Conservation (phyloP, 495 filamentous ascomycete genomes). For the Apodospora peruviana region DNA sequence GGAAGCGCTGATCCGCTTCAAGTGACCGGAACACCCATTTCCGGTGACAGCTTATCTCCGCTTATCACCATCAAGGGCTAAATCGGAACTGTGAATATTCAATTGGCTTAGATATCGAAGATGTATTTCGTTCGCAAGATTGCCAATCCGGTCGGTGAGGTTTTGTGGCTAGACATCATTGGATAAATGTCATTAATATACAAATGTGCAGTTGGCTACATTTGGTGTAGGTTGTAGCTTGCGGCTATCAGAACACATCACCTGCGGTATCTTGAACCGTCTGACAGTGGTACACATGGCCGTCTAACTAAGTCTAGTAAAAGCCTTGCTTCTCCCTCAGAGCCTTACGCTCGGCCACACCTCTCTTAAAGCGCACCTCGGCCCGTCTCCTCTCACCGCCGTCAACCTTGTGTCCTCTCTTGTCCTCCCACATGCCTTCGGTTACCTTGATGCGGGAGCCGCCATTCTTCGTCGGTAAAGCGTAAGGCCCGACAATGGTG, state of each 20-base stretch:
- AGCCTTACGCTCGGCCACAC: slow-evolving; percentile 44
- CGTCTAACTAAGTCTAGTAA: slow-evolving; percentile 14
- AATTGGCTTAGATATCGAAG: too few species aligned
- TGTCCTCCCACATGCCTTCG: slow-evolving; percentile 86
- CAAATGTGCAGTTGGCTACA: slow-evolving; percentile 10
- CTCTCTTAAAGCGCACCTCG: slow-evolving; percentile 62
- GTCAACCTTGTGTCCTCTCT: slow-evolving; percentile 83
- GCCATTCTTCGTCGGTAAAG: slow-evolving; percentile 59
- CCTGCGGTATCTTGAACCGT: background rate
- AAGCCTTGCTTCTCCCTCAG: slow-evolving; percentile 29
- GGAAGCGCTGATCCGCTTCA: too few species aligned
- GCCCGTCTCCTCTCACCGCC: slow-evolving; percentile 88
- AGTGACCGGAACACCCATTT: too few species aligned
- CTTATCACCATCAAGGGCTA: too few species aligned
- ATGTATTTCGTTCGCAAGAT: too few species aligned
- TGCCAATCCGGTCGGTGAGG: too few species aligned
- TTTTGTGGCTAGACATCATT: too few species aligned
- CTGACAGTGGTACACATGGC: background rate
- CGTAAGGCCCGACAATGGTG: slow-evolving; percentile 65
- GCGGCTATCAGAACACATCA: background rate
- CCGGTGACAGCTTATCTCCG: too few species aligned
- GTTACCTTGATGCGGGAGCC: slow-evolving; percentile 60
- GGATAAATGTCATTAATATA: slow-evolving; percentile 15
- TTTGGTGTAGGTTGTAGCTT: background rate
- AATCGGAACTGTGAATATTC: too few species aligned